Evolutionary conservation across 106 monocot species (phyloP), one percentile per base, ranked within the genome.

Genomic region (Dioscorea zingiberensis): DNA sequence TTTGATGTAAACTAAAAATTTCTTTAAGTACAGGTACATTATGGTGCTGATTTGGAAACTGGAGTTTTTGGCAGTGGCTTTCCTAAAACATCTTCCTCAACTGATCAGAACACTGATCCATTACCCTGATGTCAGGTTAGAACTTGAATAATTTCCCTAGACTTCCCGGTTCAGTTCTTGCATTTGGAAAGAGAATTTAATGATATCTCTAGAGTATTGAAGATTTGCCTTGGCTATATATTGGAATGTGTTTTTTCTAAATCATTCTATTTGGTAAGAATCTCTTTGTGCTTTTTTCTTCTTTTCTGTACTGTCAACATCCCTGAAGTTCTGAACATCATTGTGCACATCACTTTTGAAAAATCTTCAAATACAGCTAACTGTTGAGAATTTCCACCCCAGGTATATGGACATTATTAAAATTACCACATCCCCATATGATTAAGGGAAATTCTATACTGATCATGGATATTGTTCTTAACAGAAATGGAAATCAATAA

Each of bases 161-260:
- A 9, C 85, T 98, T 70, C 86, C 97, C 76, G 92, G 92, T 44
- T 98, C 97, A 44, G 79, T 89, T 78, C 81, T 93, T 73, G 77
- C 79, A 32, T 93, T 86, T 66, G n/a, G 97, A 98, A 75, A 72
- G 65, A 29, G 97, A n/a, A n/a, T n/a, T n/a, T n/a, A n/a, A 71
- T 59, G 97, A 98, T 78, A 98, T 98, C 54, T 93, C 97, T 62
- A 92, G 97, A 19, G 92, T 98, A 21, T 54, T 92, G 56, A 88
- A n/a, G n/a, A n/a, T n/a, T n/a, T 98, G 47, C 97, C 97, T 53
- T 98, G 92, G 97, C 67, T 98, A 25, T 98, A 98, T 68, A 61
- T 98, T 47, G 97, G 92, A 51, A 98, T 98, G 97, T 98, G 97
- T 59, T 86, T 98, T 74, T 98, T 92, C n/a, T n/a, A n/a, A n/a